phyloP scores from a whole-genome alignment of 108 stramenopile genomes.

The Pseudonitzschia pungens region DNA sequence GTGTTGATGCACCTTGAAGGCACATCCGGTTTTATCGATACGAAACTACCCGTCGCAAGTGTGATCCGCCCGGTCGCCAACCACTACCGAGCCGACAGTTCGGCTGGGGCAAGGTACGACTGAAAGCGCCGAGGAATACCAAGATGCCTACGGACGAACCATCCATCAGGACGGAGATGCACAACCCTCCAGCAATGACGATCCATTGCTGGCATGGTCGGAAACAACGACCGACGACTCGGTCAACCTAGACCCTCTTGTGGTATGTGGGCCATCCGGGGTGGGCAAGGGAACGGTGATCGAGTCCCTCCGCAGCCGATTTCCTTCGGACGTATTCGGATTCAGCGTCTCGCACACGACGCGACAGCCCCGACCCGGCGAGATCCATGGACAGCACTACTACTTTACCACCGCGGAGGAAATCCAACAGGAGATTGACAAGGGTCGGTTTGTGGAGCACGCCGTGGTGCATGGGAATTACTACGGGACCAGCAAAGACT shows the following conservation, averaged over 20 bases:
- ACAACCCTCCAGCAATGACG: no score
- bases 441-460: conserved; percentile 78
- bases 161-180: no score
- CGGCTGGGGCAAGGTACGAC: no score
- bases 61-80: no score
- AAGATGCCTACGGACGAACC: no score
- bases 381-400: conserved; percentile 89
- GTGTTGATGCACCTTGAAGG: no score
- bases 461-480: conserved; percentile 93
- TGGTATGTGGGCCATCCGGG: conserved; percentile 56
- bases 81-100: background rate
- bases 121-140: no score
- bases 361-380: conserved; percentile 84
- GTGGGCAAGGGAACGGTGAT: conserved; percentile 72
- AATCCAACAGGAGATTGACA: conserved; percentile 84
- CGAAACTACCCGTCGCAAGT: background rate
- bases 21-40: no score
- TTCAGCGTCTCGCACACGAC: conserved; percentile 95
- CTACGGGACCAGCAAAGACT: conserved; percentile 69
- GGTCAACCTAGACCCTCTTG: conserved; percentile 42
- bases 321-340: conserved; percentile 55
- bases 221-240: background rate
- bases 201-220: background rate
- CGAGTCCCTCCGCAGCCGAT: conserved; percentile 65
- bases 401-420: conserved; percentile 79